Conservation (phyloP, 257 asterid species). For the Datura wrightii region DNA sequence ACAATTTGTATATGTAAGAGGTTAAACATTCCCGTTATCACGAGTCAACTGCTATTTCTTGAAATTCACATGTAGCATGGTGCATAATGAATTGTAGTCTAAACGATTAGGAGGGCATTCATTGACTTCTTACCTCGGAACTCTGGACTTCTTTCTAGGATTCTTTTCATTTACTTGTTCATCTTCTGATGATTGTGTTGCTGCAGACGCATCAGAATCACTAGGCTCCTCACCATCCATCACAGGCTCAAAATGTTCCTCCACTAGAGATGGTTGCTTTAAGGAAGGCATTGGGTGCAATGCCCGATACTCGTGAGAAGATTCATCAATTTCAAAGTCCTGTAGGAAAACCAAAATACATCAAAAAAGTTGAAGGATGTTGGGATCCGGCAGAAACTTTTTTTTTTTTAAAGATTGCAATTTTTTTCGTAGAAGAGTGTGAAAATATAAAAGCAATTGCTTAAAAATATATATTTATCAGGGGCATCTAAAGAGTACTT, state of each 20-base stretch:
- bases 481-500: not conserved
- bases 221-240: slow-evolving; percentile 61
- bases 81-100: not conserved
- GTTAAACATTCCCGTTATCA: slow-evolving; percentile 9
- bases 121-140: slow-evolving; percentile 61
- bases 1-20: not conserved
- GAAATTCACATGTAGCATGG: not conserved
- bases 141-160: slow-evolving; percentile 54
- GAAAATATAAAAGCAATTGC: not conserved
- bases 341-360: slow-evolving; percentile 41
- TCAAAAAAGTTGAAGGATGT: slow-evolving; percentile 8
- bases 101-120: slow-evolving; percentile 11
- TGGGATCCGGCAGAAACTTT: slow-evolving; percentile 7
- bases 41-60: not conserved
- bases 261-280: slow-evolving; percentile 67
- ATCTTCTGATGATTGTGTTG: slow-evolving; percentile 55
- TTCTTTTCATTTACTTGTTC: slow-evolving; percentile 55
- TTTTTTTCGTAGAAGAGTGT: not conserved
- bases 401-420: not conserved
- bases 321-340: slow-evolving; percentile 89
- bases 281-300: slow-evolving; percentile 76
- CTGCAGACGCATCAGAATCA: slow-evolving; percentile 64
- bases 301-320: slow-evolving; percentile 67
- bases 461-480: not conserved
- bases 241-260: slow-evolving; percentile 82